Percentiles rank a stretch among this genome's conserved stretches.
phyloP scores from a whole-genome alignment of 2,329 filamentous ascomycete species.

The Colletotrichum tropicicola region DNA sequence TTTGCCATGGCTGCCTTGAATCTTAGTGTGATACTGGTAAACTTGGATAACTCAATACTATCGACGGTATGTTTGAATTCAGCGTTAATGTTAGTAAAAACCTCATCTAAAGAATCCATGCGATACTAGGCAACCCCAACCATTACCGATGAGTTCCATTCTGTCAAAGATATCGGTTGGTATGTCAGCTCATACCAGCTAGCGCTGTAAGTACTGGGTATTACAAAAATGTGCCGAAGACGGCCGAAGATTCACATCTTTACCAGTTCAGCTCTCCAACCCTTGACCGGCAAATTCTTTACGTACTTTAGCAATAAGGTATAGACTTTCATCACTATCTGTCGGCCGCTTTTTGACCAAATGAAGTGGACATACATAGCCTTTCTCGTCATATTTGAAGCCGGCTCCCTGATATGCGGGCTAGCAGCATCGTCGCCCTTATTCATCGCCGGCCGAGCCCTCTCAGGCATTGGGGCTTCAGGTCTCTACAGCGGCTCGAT shows the following conservation, averaged over 20 bases:
- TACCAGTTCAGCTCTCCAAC: slow-evolving; percentile 58
- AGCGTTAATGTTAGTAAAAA: neutral
- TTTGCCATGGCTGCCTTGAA: neutral
- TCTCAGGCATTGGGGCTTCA: slow-evolving; percentile 56
- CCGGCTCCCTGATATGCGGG: slow-evolving; percentile 58
- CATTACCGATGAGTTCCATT: slow-evolving; percentile 60
- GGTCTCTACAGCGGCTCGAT: slow-evolving; percentile 49
- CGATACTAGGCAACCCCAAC: slow-evolving; percentile 50
- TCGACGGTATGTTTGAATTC: neutral
- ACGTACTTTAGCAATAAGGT: slow-evolving; percentile 48
- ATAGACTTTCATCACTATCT: neutral
- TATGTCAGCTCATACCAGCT: slow-evolving; percentile 61
- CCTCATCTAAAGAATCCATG: neutral
- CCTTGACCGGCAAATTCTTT: slow-evolving; percentile 61
- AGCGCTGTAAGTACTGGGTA: slow-evolving; percentile 45
- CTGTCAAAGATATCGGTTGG: slow-evolving; percentile 63
- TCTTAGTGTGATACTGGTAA: neutral
- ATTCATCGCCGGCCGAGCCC: slow-evolving; percentile 58
- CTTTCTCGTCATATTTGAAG: slow-evolving; percentile 41
- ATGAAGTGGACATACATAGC: slow-evolving; percentile 38
- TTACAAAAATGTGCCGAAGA: neutral
- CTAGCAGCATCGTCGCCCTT: slow-evolving; percentile 50
- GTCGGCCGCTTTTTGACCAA: neutral
- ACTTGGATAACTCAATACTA: neutral
- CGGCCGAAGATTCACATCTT: slow-evolving; percentile 1